Evolutionary conservation across 2,329 filamentous ascomycete genomes (phyloP).

Genomic region (Cytospora leucostoma): DNA sequence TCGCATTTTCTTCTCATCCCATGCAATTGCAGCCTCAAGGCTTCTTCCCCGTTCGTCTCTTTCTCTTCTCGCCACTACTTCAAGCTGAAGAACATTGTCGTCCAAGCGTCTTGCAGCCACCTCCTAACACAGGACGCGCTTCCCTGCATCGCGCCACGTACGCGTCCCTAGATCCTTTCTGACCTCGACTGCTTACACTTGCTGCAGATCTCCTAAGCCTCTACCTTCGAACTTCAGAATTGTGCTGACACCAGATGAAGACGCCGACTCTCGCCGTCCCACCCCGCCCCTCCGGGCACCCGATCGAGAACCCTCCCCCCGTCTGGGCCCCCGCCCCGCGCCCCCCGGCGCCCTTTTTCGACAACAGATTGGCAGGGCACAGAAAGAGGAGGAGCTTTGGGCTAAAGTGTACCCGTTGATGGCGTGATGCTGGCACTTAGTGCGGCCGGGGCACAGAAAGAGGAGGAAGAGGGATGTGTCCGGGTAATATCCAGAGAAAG

Average conservation of each 20-base stretch:
- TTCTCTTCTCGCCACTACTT: too few relatives aligned
- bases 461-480: constrained; percentile 15
- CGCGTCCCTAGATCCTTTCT: not conserved
- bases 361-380: not conserved
- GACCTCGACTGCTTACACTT: not conserved
- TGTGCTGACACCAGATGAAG: not conserved
- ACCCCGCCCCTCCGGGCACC: not conserved
- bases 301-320: constrained; percentile 5
- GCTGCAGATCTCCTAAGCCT: not conserved
- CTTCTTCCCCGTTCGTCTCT: too few relatives aligned
- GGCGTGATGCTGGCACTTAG: not conserved
- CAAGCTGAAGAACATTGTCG: too few relatives aligned
- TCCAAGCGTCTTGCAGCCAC: too few relatives aligned
- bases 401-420: not conserved
- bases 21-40: not conserved
- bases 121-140: too few relatives aligned
- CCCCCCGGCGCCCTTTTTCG: not conserved
- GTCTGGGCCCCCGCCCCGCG: constrained; percentile 1
- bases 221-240: not conserved
- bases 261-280: too few relatives aligned
- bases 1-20: not conserved
- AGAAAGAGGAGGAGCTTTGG: not conserved
- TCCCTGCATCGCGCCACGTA: too few relatives aligned
- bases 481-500: constrained; percentile 10
- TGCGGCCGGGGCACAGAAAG: constrained; percentile 13